Conservation (phyloP, 2,329 filamentous ascomycete genomes). For the Pleurostoma richardsiae region DNA sequence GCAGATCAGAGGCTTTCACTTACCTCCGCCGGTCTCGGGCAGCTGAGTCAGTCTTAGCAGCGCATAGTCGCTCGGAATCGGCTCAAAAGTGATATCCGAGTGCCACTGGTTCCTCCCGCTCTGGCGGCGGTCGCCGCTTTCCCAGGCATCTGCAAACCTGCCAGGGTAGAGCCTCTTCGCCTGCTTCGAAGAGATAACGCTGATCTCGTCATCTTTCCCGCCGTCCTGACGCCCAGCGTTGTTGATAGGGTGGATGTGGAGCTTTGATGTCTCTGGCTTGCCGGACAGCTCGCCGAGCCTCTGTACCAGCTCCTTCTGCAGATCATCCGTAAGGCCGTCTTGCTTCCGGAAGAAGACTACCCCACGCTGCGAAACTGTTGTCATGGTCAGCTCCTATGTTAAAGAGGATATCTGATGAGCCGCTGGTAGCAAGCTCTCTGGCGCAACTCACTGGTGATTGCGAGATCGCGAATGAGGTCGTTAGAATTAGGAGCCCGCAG, state of each 20-base stretch:
- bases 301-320: constrained; percentile 62
- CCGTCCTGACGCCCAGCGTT: constrained; percentile 48
- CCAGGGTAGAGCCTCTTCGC: constrained; percentile 35
- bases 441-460: constrained; percentile 45
- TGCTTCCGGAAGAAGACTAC: constrained; percentile 69
- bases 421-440: too few relatives aligned
- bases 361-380: constrained; percentile 59
- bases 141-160: constrained; percentile 8
- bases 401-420: too few relatives aligned
- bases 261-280: constrained; percentile 47
- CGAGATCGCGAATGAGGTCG: constrained; percentile 53
- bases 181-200: constrained; percentile 55
- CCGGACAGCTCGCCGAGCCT: constrained; percentile 54
- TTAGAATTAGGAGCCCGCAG: constrained; percentile 50
- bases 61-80: constrained; percentile 58
- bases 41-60: constrained; percentile 48
- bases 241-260: constrained; percentile 57
- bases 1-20: constrained; percentile 28
- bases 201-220: constrained; percentile 55
- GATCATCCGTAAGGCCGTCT: constrained; percentile 52
- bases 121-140: constrained; percentile 44
- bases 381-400: not conserved
- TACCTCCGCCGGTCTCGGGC: constrained; percentile 46
- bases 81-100: constrained; percentile 62
- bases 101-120: constrained; percentile 45